phyloP scores from a whole-genome alignment of 2,329 filamentous ascomycete genomes.

The Geosmithia putterillii region DNA sequence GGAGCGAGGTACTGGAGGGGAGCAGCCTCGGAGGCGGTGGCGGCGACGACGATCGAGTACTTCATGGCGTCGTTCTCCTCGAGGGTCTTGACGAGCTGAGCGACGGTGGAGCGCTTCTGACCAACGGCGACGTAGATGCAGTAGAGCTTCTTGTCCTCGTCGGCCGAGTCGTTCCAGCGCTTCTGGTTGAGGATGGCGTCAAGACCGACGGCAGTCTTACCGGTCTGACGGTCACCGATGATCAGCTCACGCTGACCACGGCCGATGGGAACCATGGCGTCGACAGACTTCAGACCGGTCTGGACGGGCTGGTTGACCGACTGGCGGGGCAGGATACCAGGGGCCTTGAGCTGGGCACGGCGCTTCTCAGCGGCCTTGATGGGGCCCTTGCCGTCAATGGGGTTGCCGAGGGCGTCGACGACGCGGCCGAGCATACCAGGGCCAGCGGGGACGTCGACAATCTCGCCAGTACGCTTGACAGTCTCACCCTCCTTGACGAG shows the following conservation, averaged over 20 bases:
- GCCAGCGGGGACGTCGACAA: conserved; percentile 97
- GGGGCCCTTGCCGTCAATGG: conserved; percentile 98
- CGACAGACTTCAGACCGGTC: conserved; percentile 98
- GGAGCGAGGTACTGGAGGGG: conserved; percentile 90
- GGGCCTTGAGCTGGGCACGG: conserved; percentile 98
- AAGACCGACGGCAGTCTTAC: conserved; percentile 97
- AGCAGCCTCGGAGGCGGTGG: conserved; percentile 93
- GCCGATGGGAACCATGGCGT: conserved; percentile 99
- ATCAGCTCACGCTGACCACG: conserved; percentile 99
- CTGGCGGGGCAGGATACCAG: conserved; percentile 90
- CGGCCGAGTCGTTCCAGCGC: conserved; percentile 79
- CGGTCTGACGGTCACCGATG: conserved; percentile 99
- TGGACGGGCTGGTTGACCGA: conserved; percentile 99
- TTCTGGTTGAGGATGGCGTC: conserved; percentile 99
- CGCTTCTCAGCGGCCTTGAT: conserved; percentile 83
- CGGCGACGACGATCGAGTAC: conserved; percentile 87
- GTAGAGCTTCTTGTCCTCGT: conserved; percentile 98
- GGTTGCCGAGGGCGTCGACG: conserved; percentile 95
- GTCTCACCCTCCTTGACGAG: conserved; percentile 98
- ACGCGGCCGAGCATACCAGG: conserved; percentile 91
- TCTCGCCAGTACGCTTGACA: conserved; percentile 98
- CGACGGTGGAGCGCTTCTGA: conserved; percentile 98
- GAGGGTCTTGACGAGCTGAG: conserved; percentile 98
- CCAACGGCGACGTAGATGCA: conserved; percentile 98
- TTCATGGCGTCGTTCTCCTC: conserved; percentile 99